A percentile compares a stretch with the other conserved stretches of the same genome.
These are phyloP conservation scores for Dorcoceras hygrometricum DNA, from an alignment of 257 asterid genomes.

Conservation along the genomic window DNA sequence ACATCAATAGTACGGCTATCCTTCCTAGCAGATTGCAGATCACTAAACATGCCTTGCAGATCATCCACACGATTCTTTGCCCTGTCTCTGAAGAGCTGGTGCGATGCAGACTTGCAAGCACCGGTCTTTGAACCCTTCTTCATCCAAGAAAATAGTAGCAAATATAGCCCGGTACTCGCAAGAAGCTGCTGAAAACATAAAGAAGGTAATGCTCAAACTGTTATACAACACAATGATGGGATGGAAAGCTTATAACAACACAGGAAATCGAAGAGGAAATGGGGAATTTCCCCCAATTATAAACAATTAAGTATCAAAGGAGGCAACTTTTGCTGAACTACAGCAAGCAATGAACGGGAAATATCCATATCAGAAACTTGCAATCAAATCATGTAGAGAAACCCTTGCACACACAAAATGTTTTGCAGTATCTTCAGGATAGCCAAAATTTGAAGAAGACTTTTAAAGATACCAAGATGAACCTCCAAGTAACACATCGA, in stretches of 20 bases:
- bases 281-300: not conserved
- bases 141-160: slow-evolving; percentile 43
- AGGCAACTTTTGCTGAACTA: not conserved
- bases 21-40: slow-evolving; percentile 86
- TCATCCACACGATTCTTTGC: slow-evolving; percentile 95
- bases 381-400: not conserved
- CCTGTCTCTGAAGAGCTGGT: slow-evolving; percentile 88
- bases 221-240: not conserved
- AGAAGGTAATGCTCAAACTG: slow-evolving; percentile 18
- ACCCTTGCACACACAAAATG: slow-evolving; percentile 1
- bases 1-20: slow-evolving; percentile 81
- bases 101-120: slow-evolving; percentile 78
- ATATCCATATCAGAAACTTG: not conserved
- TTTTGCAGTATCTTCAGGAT: slow-evolving; percentile 21
- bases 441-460: slow-evolving; percentile 10
- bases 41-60: slow-evolving; percentile 84
- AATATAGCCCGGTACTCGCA: slow-evolving; percentile 23
- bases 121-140: slow-evolving; percentile 77
- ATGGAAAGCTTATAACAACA: not conserved
- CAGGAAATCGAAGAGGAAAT: not conserved
- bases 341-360: not conserved
- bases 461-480: not conserved
- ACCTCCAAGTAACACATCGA: not conserved
- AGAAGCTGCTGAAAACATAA: slow-evolving; percentile 34
- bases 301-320: not conserved